A percentile compares a stretch with the other conserved stretches of the same genome.
phyloP scores from a whole-genome alignment of 768 basidiomycete species.

The Termitomyces sp. region DNA sequence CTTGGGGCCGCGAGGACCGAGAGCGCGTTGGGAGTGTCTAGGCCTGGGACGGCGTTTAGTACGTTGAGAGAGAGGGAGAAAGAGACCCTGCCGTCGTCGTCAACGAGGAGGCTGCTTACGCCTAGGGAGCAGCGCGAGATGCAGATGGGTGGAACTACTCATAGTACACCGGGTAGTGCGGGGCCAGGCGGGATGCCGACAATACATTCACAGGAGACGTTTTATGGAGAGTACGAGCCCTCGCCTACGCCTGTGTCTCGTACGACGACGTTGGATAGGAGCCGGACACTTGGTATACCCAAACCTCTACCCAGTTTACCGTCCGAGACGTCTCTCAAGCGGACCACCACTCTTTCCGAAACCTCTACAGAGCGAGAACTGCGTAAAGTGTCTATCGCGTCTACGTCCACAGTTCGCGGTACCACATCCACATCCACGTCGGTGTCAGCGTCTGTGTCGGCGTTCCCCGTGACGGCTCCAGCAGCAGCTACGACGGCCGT shows the following conservation, averaged over 20 bases:
- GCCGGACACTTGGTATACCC: conserved; percentile 47
- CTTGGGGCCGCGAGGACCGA: conserved; percentile 33
- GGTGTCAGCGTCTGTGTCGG: conserved; percentile 22
- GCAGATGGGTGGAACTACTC: conserved; percentile 10
- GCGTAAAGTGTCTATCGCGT: conserved; percentile 29
- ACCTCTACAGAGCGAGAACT: conserved; percentile 13
- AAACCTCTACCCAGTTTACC: conserved; percentile 57
- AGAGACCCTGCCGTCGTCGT: not conserved
- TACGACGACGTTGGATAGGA: conserved; percentile 30
- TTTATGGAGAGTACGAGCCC: conserved; percentile 34
- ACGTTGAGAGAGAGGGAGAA: conserved; percentile 20
- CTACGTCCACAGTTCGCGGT: conserved; percentile 45
- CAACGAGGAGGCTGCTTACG: conserved; percentile 49
- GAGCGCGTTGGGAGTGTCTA: conserved; percentile 27
- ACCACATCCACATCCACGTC: conserved; percentile 17
- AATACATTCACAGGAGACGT: conserved; percentile 39
- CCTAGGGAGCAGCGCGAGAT: conserved; percentile 55
- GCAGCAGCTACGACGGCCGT: conserved; percentile 62
- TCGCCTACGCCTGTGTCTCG: conserved; percentile 43
- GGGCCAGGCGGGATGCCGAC: conserved; percentile 22
- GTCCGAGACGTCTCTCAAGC: conserved; percentile 43
- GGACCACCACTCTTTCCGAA: too few species aligned
- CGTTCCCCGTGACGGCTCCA: conserved; percentile 42
- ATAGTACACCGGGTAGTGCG: not conserved
- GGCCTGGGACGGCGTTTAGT: conserved; percentile 31